Base-by-base conservation (phyloP, 2,329 filamentous ascomycete genomes). In the Penicillium corylophilum region DNA sequence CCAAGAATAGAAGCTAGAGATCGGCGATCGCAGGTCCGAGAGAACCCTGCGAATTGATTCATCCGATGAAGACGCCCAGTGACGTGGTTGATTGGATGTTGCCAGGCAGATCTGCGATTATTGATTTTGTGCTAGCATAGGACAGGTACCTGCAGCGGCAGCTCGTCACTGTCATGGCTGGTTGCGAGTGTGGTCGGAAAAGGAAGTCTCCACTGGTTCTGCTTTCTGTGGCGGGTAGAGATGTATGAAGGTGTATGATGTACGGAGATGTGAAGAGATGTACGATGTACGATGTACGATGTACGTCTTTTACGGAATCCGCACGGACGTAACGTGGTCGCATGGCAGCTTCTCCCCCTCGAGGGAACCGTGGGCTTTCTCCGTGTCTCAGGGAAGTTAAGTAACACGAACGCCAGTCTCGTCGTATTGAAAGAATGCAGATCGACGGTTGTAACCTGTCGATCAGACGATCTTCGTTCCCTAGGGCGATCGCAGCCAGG, bases 91-190 rank as follows among this genome's bases (percentile, higher is more conserved):
- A 46, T 49, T 56, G 49, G 41, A 13, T 26, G 48, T 50, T 49
- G 40, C 38, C 39, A 46, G 50, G 41, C 22, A 20, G 46, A 48
- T 49, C 35, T 33, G 39, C 45, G 23, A 51, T 53, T 59, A 60
- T 60, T 55, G 51, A 54, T 59, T 56, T 56, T 33, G 23, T 26
- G 46, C 44, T 35, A 39, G 8, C 36, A 33, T 24, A 24, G 45
- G 59, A 38, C 35, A 38, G 35, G 54, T 61, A 58, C 60, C 58
- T 62, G 58, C 60, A 61, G 56, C 51, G 46, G 51, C 48, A 45
- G 48, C 39, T 54, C 26, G 35, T 47, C 40, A 38, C n/a, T 5
- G 48, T 50, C 48, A 51, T 60, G 57, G 57, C 55, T 60, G 55
- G 53, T 55, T 58, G 55, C 46, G 47, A 51, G 47, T 51, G 51